A percentile compares a stretch with the other conserved stretches of the same genome.
phyloP scores from a whole-genome alignment of 495 filamentous ascomycete species.

The Xylaria flabelliformis region DNA sequence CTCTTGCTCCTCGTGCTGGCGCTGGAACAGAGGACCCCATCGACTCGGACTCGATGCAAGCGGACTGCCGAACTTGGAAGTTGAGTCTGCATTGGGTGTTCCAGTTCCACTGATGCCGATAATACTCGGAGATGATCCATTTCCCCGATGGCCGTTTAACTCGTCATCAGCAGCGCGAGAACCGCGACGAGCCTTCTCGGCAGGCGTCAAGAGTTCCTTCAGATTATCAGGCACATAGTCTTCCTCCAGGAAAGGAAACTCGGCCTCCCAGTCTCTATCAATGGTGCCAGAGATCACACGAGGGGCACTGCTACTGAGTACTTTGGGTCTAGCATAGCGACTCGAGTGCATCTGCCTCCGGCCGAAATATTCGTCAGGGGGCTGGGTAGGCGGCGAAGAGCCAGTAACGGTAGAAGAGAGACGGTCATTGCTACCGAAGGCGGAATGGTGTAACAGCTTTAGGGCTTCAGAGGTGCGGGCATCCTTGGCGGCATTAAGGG shows the following conservation, averaged over 20 bases:
- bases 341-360: conserved; percentile 86
- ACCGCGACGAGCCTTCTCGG: conserved; percentile 83
- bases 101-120: conserved; percentile 48
- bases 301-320: conserved; percentile 83
- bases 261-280: conserved; percentile 79
- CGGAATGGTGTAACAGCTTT: conserved; percentile 80
- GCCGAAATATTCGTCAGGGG: conserved; percentile 67
- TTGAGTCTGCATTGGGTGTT: conserved; percentile 51
- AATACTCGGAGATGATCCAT: conserved; percentile 44
- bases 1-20: conserved; percentile 77
- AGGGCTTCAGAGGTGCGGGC: conserved; percentile 73
- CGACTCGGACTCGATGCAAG: conserved; percentile 79
- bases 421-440: conserved; percentile 69
- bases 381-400: conserved; percentile 69
- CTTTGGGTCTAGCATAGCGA: conserved; percentile 71
- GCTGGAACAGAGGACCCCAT: conserved; percentile 83
- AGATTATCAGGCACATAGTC: conserved; percentile 87
- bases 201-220: conserved; percentile 89
- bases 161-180: conserved; percentile 65
- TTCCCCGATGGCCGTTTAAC: conserved; percentile 58
- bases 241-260: conserved; percentile 85
- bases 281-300: conserved; percentile 57
- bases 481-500: conserved; percentile 62
- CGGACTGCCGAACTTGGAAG: conserved; percentile 82
- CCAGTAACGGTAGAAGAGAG: conserved; percentile 59